Evolutionary conservation across 2,329 filamentous ascomycete species (phyloP), one percentile per base, ranked within the genome.

Genomic region (Chrysoporthe austroafricana): DNA sequence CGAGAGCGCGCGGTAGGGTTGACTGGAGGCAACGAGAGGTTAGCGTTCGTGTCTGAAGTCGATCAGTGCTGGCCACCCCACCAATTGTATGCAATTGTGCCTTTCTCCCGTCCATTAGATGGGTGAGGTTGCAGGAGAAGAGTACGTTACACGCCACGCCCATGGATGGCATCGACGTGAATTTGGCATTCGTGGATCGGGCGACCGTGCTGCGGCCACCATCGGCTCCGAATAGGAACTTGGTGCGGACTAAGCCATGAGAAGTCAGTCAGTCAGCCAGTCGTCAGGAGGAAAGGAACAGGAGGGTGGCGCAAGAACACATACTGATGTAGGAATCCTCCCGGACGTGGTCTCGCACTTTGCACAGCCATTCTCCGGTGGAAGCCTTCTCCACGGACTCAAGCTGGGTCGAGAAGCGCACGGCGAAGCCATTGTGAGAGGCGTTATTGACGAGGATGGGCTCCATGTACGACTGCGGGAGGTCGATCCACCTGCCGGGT

Each of bases 151-250:
- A 64, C 16, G 60, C 67, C 8, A 69, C 59, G 14, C 64, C 67
- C 14, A 39, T 26, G 9, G 67, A 69, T 4, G 67, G 67, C 21
- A 34, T 1, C 7, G 56, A 50, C 13, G 46, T 44, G 21, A 69
- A 52, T 2, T 0, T 50, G 56, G 64, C 61, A 13, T 59, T 52
- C 21, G 64, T 52, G 5, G 34, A 58, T 26, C 14, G 58, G 1
- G 64, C 67, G 16, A 69, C 61, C 48, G 57, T 65, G 36, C 67
- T 67, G 56, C 64, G 67, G 42, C 57, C 64, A 11, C 67, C 64
- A 36, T 90, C 88, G 57, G 83, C 85, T 3, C 87, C 88, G 69
- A 89, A 87, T 8, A 90, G 76, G 70, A 86, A 90, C 64, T 83
- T 83, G 0, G 85, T 82, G 9, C 79, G 77, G 50, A 90, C 80